Evolutionary conservation across 2,329 filamentous ascomycete genomes (phyloP).

Genomic region (Fonsecaea monophora): DNA sequence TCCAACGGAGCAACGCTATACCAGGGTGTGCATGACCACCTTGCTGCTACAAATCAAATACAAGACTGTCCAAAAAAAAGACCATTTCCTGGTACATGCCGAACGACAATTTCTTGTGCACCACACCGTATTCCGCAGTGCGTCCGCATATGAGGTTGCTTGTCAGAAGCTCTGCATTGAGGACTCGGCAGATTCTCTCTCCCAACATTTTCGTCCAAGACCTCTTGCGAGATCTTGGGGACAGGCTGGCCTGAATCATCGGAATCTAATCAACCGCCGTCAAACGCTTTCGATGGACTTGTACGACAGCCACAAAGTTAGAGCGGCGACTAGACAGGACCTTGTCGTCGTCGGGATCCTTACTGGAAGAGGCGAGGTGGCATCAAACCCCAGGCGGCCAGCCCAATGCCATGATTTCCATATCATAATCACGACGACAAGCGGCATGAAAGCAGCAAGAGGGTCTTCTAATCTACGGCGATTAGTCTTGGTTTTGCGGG

Average conservation of each 20-base stretch:
- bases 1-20: not conserved
- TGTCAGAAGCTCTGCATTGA: not conserved
- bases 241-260: not conserved
- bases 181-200: not conserved
- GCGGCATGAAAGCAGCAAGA: slow-evolving; percentile 1
- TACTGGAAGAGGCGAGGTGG: not conserved
- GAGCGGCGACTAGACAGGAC: not conserved
- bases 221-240: not conserved
- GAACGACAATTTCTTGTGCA: not conserved
- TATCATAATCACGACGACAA: slow-evolving; percentile 3
- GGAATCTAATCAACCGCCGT: not conserved
- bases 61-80: not conserved
- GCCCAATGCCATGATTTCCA: not conserved
- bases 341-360: not conserved
- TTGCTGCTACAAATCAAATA: not conserved
- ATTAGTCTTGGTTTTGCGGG: not conserved
- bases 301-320: not conserved
- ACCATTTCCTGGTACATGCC: not conserved
- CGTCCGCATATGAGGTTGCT: not conserved
- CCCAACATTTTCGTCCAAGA: not conserved
- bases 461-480: not conserved
- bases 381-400: not conserved
- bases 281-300: not conserved
- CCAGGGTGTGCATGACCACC: too few species aligned
- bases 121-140: not conserved